A percentile compares a stretch with the other conserved stretches of the same genome.
Conservation (phyloP, 2,329 filamentous ascomycete species). For the Lojkania enalia region DNA sequence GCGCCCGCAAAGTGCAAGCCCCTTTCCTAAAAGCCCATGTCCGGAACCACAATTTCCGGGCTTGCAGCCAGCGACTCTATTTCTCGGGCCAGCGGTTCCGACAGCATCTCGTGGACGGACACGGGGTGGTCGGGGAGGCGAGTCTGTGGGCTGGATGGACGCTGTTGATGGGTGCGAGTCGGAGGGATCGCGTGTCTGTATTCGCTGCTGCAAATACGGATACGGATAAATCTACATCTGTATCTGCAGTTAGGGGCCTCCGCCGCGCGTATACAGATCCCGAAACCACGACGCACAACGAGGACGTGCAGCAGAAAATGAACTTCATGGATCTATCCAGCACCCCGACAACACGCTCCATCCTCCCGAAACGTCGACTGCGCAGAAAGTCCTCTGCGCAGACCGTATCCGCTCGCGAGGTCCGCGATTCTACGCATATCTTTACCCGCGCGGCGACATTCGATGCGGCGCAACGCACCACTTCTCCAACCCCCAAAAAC, state of each 20-base stretch:
- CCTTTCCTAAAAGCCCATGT: conserved; percentile 25
- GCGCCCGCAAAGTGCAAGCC: conserved; percentile 26
- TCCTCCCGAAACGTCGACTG: conserved; percentile 16
- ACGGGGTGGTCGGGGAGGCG: conserved; percentile 23
- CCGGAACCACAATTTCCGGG: conserved; percentile 28
- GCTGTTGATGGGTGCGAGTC: conserved; percentile 27
- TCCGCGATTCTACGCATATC: conserved; percentile 18
- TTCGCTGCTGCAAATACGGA: conserved; percentile 22
- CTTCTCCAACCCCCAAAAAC: conserved; percentile 2
- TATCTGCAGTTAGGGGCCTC: conserved; percentile 2
- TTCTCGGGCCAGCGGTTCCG: conserved; percentile 32
- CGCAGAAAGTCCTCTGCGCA: conserved; percentile 24
- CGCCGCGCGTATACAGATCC: conserved; percentile 22
- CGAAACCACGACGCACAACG: conserved; percentile 1
- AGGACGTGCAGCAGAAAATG: conserved; percentile 6
- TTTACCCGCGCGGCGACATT: conserved; percentile 23
- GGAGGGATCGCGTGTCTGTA: conserved; percentile 19
- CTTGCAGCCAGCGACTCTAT: conserved; percentile 29
- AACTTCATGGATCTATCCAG: conserved; percentile 33
- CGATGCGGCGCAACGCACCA: conserved; percentile 13
- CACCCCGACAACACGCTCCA: conserved; percentile 9
- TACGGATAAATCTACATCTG: too few relatives aligned
- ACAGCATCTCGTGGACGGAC: conserved; percentile 31
- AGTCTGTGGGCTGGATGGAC: conserved; percentile 31
- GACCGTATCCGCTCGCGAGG: conserved; percentile 12